A percentile compares a stretch with the other conserved stretches of the same genome.
phyloP scores from a whole-genome alignment of 306 rosid genomes.

The Medicago truncatula region MtrunA17r5.0-ANR NC_053043.1:13472001-13472500 shows the following conservation, averaged over 20 bases:
- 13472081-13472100: too few species aligned
- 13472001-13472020: too few species aligned
- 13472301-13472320: neutral
- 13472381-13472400: neutral
- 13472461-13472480: neutral
- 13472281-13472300: neutral
- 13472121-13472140: neutral
- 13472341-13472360: neutral
- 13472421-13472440: slow-evolving; percentile 44
- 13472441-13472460: slow-evolving; percentile 8
- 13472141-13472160: neutral
- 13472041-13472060: too few species aligned
- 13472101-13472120: too few species aligned
- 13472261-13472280: neutral
- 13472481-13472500: slow-evolving; percentile 62
- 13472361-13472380: neutral
- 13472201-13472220: neutral
- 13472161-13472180: neutral
- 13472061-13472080: too few species aligned
- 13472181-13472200: neutral
- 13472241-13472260: neutral
- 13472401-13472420: slow-evolving; percentile 44
- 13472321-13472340: neutral
- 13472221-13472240: slow-evolving; percentile 6
- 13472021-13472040: too few species aligned